Evolutionary conservation across 495 filamentous ascomycete species (phyloP).

Genomic region (Annulohypoxylon bovei): DNA sequence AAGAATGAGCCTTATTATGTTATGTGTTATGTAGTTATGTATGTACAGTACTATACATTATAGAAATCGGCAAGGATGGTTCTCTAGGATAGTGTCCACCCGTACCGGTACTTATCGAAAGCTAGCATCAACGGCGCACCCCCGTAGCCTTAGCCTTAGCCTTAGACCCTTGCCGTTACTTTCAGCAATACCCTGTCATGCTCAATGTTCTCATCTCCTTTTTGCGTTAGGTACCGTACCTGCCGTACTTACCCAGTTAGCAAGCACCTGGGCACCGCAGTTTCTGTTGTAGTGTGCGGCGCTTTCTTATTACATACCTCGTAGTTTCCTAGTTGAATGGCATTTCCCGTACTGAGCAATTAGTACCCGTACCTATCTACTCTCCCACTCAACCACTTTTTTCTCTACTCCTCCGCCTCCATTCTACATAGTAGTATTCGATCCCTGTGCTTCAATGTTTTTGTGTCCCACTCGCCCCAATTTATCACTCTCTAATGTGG

Average conservation of each 20-base stretch:
- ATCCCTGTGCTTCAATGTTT: constrained; percentile 37
- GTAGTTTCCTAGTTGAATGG: constrained; percentile 21
- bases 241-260: constrained; percentile 21
- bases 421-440: constrained; percentile 24
- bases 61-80: constrained; percentile 21
- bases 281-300: not conserved
- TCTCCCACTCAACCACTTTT: constrained; percentile 4
- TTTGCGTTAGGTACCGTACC: constrained; percentile 30
- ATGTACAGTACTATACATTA: not conserved
- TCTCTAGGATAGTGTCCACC: constrained; percentile 23
- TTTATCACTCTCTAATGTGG: constrained; percentile 37
- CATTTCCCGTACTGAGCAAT: constrained; percentile 32
- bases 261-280: constrained; percentile 9
- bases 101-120: constrained; percentile 38
- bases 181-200: constrained; percentile 43
- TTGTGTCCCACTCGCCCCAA: constrained; percentile 44
- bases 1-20: constrained; percentile 39
- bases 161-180: constrained; percentile 43
- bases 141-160: constrained; percentile 35
- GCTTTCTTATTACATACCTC: constrained; percentile 35
- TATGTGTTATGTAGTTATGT: constrained; percentile 10
- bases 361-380: constrained; percentile 1
- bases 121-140: constrained; percentile 28
- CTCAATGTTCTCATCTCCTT: constrained; percentile 40
- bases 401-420: constrained; percentile 31